A percentile compares a stretch with the other conserved stretches of the same genome.
Conservation (phyloP, 495 filamentous ascomycete genomes). For the Penicillium egyptiacum region DNA sequence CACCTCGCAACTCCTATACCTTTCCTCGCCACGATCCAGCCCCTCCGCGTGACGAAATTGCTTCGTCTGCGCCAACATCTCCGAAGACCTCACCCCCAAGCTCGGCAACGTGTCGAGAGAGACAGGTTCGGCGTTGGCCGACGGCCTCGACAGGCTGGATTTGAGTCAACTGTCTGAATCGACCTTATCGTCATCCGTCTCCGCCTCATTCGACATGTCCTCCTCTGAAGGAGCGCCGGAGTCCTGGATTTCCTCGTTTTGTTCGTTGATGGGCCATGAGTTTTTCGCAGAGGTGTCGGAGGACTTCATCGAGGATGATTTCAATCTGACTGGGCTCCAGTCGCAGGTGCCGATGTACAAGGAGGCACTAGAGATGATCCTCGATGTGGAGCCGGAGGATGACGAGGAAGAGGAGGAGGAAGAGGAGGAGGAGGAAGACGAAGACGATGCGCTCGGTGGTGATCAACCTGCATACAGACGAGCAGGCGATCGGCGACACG, state of each 20-base stretch:
- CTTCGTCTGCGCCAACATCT: constrained; percentile 24
- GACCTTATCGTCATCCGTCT: constrained; percentile 48
- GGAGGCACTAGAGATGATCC: constrained; percentile 94
- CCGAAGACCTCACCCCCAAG: constrained; percentile 25
- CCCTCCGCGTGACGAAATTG: constrained; percentile 29
- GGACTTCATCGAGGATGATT: constrained; percentile 99
- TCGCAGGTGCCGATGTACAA: constrained; percentile 98
- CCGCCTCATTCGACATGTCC: constrained; percentile 55
- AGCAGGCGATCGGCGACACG: constrained; percentile 69
- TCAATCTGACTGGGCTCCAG: constrained; percentile 94
- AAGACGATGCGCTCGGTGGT: constrained; percentile 70
- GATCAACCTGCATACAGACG: constrained; percentile 62
- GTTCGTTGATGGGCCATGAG: constrained; percentile 90
- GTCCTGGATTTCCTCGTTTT: constrained; percentile 97
- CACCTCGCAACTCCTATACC: constrained; percentile 9
- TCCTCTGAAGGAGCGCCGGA: constrained; percentile 82
- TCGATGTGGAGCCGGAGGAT: constrained; percentile 95
- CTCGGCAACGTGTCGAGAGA: constrained; percentile 55
- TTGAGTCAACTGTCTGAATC: constrained; percentile 52
- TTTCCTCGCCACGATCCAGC: constrained; percentile 4
- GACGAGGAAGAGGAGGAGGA: constrained; percentile 77
- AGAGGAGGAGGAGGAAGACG: constrained; percentile 77
- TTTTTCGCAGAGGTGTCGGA: constrained; percentile 99
- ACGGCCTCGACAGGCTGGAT: constrained; percentile 54
- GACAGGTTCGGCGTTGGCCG: constrained; percentile 53